Evolutionary conservation across 371 early-diverging fungal species (phyloP).

Genomic region (Basidiobolus meristosporus): DNA sequence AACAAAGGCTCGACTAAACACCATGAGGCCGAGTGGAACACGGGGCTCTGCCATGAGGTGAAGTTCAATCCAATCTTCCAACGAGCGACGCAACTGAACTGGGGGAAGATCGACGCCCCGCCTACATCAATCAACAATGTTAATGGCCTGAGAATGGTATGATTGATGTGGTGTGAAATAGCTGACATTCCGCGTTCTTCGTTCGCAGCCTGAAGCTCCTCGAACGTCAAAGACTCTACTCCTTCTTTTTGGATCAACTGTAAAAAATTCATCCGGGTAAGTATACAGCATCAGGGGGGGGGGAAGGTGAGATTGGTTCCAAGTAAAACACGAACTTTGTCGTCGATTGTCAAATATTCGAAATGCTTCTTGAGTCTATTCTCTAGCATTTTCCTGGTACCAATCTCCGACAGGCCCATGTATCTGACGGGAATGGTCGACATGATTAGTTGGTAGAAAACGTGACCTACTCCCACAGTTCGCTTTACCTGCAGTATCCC

Average conservation of each 20-base stretch:
- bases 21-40: constrained; percentile 24
- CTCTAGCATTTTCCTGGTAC: constrained; percentile 24
- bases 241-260: constrained; percentile 24
- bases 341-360: constrained; percentile 25
- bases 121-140: constrained; percentile 4
- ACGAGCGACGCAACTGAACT: constrained; percentile 21
- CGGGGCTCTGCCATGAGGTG: constrained; percentile 11
- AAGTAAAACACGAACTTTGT: constrained; percentile 12
- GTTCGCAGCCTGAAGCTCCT: constrained; percentile 24
- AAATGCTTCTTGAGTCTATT: constrained; percentile 25
- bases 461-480: no score
- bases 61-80: constrained; percentile 31
- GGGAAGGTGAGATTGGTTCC: neutral
- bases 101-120: constrained; percentile 19
- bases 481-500: no score
- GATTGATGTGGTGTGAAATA: no score
- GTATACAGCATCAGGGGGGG: neutral
- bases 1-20: constrained; percentile 20
- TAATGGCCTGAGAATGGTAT: no score
- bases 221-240: constrained; percentile 14
- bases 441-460: neutral
- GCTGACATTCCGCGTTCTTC: constrained; percentile 44
- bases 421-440: constrained; percentile 11
- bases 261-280: neutral
- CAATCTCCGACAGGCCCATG: constrained; percentile 29